Base-by-base conservation (phyloP, 1,284 basidiomycete genomes). In the Leccinum pachyderme region DNA sequence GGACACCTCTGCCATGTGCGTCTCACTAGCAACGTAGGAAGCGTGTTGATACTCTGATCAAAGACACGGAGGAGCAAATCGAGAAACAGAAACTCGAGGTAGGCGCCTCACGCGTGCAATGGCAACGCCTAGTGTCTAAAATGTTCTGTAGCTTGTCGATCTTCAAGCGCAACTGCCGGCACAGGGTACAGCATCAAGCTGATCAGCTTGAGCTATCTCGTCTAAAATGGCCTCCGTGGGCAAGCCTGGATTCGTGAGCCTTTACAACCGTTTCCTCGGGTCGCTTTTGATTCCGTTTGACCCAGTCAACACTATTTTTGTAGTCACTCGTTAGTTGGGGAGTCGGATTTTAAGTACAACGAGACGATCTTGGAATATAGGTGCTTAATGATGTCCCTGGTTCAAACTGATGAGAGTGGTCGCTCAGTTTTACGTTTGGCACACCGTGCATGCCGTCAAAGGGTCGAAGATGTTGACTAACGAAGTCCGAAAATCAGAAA, bases 21-120 rank as follows among this genome's bases (percentile, higher is more conserved):
- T 47, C 50, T 63, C 32, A 52, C 45, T 52, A 47, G 32, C 46
- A 32, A 44, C 54, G 46, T 62, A 96, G 93, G 59, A 87, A 88
- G 73, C 82, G 92, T 24, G 83, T 93, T 5, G 94, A 96, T 71
- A 71, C 64, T 5, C 89, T 91, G 68, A 76, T 96, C 49, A 87
- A 91, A 67, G 91, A 93, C 6, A 74, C 87, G 25, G 83, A 87
- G 58, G 77, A 78, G 28, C 88, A 86, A 61, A 79, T 86, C 48
- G 89, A 93, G 59, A 86, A 83, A 69, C 92, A 89, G 75, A 92
- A 89, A 73, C 68, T 75, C 35, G 90, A 95, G 81, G 93, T 91
- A 54, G 41, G 51, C 29, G 29, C 8, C 29, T 47, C 12, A 47
- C 33, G 49, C 45, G 47, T 31, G 24, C 12, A 13, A 46, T 55